Evolutionary conservation across 495 filamentous ascomycete species (phyloP), one percentile per base, ranked within the genome.

Genomic region (Aspergillus asperescens): DNA sequence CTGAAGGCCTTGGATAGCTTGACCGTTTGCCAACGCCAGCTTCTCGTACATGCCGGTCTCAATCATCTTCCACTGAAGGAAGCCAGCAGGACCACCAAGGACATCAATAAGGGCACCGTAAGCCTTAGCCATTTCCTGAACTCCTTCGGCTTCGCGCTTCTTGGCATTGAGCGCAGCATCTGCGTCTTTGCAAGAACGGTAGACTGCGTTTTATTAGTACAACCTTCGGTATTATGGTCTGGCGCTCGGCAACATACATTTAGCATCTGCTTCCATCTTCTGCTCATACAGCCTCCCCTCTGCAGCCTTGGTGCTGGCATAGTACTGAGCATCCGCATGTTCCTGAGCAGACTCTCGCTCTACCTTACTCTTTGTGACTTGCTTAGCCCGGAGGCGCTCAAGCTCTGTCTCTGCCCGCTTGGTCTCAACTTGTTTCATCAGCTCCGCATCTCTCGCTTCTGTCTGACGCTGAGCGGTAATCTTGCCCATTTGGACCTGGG

Each of bases 321-420:
- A 66, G 10, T 78, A 80, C 27, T 71, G 66, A 2, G 82, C 83
- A 63, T 90, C 87, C 6, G 88, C 86, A 9, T 79, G 79, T 65
- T 92, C 81, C 65, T 90, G 80, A 39, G 86, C 79, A 9, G 83
- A 69, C 65, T 93, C 88, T 29, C 81, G 79, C 4, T 71, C 69
- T 58, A 91, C 90, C 57, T 81, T 84, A 47, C 86, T 86, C 68
- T 87, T 84, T 29, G 85, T 86, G 48, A 91, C 88, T 52, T 88
- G 86, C 9, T 72, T 79, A 20, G 88, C 88, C 52, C 88, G 77
- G 41, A 87, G 77, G 42, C 85, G 80, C 62, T 93, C 88, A 34
- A 90, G 71, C 69, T 91, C 88, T 61, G 87, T 90, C 22, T 81
- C 77, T 3, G 86, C 88, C 43, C 85, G 80, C 75, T 86, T 87